phyloP scores from a whole-genome alignment of 768 basidiomycete species.

The Kwoniella sp. region DNA sequence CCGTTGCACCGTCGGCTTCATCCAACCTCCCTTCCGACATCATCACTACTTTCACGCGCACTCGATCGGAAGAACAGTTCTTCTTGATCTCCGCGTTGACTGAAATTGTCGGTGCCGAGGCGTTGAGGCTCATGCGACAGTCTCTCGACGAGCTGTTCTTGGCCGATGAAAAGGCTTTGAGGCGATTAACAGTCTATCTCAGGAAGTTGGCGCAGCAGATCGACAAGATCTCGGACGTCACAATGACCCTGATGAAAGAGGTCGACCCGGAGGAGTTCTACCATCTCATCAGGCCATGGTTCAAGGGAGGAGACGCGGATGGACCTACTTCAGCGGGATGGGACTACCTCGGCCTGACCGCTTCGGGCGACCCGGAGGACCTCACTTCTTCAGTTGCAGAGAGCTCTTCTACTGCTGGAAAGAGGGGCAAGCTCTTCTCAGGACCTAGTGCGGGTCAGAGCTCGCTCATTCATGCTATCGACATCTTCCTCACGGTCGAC shows the following conservation, averaged over 20 bases:
- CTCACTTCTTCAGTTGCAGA: constrained; percentile 55
- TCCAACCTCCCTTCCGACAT: constrained; percentile 63
- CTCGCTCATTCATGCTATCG: constrained; percentile 68
- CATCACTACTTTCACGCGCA: constrained; percentile 67
- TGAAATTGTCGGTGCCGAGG: constrained; percentile 80
- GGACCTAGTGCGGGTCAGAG: constrained; percentile 96
- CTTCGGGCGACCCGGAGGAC: constrained; percentile 57
- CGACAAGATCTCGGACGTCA: constrained; percentile 64
- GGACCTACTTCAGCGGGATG: constrained; percentile 55
- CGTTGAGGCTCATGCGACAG: constrained; percentile 78
- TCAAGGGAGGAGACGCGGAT: constrained; percentile 73
- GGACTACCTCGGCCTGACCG: constrained; percentile 72
- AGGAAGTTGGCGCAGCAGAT: constrained; percentile 67
- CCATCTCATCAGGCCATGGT: constrained; percentile 90
- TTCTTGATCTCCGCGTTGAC: constrained; percentile 83
- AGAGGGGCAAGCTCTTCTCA: constrained; percentile 60
- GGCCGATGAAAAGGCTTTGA: constrained; percentile 67
- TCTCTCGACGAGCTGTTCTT: constrained; percentile 89
- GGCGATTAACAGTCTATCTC: constrained; percentile 71
- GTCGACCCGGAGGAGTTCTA: constrained; percentile 81
- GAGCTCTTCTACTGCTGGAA: constrained; percentile 6
- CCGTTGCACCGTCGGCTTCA: constrained; percentile 25
- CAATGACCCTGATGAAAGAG: constrained; percentile 68
- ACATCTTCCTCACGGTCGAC: constrained; percentile 55
- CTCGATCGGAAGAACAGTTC: constrained; percentile 80